These are phyloP conservation scores for Yarrowia phangngaensis DNA, from an alignment of 805 yeast species.

Conservation along the genomic window DNA sequence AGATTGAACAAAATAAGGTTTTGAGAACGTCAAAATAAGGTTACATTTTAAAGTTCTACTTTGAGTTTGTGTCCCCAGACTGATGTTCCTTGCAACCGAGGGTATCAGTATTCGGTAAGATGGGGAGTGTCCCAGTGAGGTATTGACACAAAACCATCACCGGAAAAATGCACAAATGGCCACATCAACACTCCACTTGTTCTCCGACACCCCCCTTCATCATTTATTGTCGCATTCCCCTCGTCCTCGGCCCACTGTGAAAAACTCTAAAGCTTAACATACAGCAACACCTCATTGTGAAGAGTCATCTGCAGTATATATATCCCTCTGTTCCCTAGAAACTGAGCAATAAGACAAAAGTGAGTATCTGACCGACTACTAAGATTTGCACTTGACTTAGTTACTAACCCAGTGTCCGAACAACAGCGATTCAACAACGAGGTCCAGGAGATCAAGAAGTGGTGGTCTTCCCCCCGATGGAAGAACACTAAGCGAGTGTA, in stretches of 20 bases:
- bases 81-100: slow-evolving; percentile 26
- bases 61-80: neutral
- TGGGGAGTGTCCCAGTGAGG: too few species aligned
- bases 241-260: slow-evolving; percentile 25
- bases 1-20: too few species aligned
- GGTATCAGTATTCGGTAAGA: too few species aligned
- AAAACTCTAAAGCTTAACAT: slow-evolving; percentile 25
- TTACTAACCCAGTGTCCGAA: slow-evolving; percentile 42
- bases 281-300: slow-evolving; percentile 15
- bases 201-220: neutral
- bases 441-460: slow-evolving; percentile 66
- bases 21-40: slow-evolving; percentile 3
- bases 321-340: slow-evolving; percentile 5
- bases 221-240: too few species aligned
- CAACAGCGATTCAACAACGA: slow-evolving; percentile 62
- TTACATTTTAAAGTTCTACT: slow-evolving; percentile 2
- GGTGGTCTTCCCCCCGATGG: slow-evolving; percentile 98
- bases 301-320: slow-evolving; percentile 26
- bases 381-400: neutral
- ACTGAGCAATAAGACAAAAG: slow-evolving; percentile 5
- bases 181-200: too few species aligned
- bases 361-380: neutral
- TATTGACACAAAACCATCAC: too few species aligned
- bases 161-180: too few species aligned
- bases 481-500: slow-evolving; percentile 79